Percentiles rank a stretch among this genome's conserved stretches.
These are phyloP conservation scores for Artomyces pyxidatus DNA, from an alignment of 768 basidiomycete species.

Conservation along the genomic window DNA sequence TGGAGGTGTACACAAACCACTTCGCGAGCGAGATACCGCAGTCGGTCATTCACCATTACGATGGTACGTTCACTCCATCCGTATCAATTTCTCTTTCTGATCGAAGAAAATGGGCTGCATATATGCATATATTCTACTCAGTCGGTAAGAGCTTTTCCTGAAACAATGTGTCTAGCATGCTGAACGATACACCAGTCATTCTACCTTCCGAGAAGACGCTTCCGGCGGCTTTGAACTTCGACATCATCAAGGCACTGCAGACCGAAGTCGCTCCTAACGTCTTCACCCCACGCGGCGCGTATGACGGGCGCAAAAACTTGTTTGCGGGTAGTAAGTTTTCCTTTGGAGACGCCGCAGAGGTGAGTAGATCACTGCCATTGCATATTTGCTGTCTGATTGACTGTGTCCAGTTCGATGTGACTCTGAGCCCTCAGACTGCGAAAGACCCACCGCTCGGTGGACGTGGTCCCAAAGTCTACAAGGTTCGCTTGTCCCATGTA, in stretches of 20 bases:
- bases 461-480: constrained; percentile 54
- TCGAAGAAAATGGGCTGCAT: not conserved
- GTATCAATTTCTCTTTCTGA: constrained; percentile 1
- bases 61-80: constrained; percentile 40
- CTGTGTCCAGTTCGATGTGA: constrained; percentile 49
- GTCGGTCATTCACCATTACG: constrained; percentile 65
- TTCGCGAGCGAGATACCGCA: constrained; percentile 57
- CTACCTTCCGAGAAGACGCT: constrained; percentile 60
- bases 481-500: constrained; percentile 58
- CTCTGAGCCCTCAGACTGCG: constrained; percentile 28
- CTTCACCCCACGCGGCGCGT: constrained; percentile 67
- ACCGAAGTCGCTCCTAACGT: constrained; percentile 45
- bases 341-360: constrained; percentile 48
- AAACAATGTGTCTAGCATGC: not conserved
- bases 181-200: constrained; percentile 38
- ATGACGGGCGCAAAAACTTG: constrained; percentile 75
- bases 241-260: constrained; percentile 60
- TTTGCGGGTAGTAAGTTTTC: constrained; percentile 57
- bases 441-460: constrained; percentile 1
- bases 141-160: constrained; percentile 32
- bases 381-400: constrained; percentile 1
- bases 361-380: constrained; percentile 18
- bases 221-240: constrained; percentile 61
- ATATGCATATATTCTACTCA: too few species aligned
- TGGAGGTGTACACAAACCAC: constrained; percentile 47